Conservation (phyloP, 768 basidiomycete species). For the Lentinula boryana region DNA sequence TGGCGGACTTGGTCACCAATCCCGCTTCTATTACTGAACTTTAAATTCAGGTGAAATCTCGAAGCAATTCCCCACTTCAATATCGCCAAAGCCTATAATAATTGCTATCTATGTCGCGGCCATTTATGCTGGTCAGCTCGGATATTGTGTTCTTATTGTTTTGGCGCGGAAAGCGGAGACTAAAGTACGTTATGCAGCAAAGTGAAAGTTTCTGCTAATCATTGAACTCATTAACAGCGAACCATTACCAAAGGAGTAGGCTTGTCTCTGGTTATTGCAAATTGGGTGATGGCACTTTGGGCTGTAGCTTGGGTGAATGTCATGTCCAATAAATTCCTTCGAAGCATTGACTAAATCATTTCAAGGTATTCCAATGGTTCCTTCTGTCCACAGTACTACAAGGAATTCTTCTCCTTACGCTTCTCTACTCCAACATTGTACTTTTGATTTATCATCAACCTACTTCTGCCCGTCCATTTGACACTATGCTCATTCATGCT, state of each 20-base stretch:
- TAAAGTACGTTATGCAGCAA: slow-evolving; percentile 41
- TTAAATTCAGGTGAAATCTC: slow-evolving; percentile 39
- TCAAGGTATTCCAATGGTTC: slow-evolving; percentile 69
- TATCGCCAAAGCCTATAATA: slow-evolving; percentile 58
- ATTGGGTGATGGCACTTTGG: slow-evolving; percentile 79
- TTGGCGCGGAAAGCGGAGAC: slow-evolving; percentile 70
- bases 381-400: slow-evolving; percentile 69
- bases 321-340: neutral
- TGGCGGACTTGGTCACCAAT: slow-evolving; percentile 16
- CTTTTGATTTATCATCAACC: slow-evolving; percentile 71
- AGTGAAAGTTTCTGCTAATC: neutral
- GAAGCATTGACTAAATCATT: neutral
- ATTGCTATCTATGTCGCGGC: slow-evolving; percentile 56
- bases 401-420: slow-evolving; percentile 59
- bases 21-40: neutral
- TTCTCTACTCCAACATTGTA: slow-evolving; percentile 76
- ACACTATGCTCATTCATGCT: slow-evolving; percentile 80
- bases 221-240: slow-evolving; percentile 28
- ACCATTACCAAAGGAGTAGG: slow-evolving; percentile 80
- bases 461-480: slow-evolving; percentile 54
- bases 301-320: slow-evolving; percentile 64
- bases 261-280: slow-evolving; percentile 65
- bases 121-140: slow-evolving; percentile 65
- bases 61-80: slow-evolving; percentile 53
- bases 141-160: slow-evolving; percentile 78